Conservation (phyloP, 116 monocot genomes). For the Cymodocea nodosa region DNA sequence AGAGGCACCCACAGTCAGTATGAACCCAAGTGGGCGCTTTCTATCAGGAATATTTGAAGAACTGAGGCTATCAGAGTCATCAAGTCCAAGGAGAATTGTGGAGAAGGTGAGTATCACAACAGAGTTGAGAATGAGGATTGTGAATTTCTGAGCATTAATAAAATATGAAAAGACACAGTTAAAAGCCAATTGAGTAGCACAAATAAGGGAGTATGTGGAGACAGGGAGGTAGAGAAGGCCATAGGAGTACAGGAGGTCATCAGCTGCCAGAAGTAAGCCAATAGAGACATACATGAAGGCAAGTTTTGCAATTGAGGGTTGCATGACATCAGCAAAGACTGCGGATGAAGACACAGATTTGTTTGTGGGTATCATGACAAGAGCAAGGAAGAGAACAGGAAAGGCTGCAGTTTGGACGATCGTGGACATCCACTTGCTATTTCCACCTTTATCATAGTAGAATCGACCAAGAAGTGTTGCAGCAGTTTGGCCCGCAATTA, state of each 20-base stretch:
- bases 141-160: slow-evolving; percentile 59
- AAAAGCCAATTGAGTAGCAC: slow-evolving; percentile 70
- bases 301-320: slow-evolving; percentile 12
- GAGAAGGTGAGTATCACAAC: slow-evolving; percentile 64
- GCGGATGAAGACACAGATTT: neutral
- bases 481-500: slow-evolving; percentile 47
- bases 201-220: slow-evolving; percentile 74
- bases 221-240: slow-evolving; percentile 72
- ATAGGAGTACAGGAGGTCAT: slow-evolving; percentile 64
- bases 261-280: slow-evolving; percentile 36
- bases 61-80: slow-evolving; percentile 8
- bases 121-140: slow-evolving; percentile 54
- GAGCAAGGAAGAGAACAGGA: slow-evolving; percentile 35
- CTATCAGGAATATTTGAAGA: slow-evolving; percentile 4
- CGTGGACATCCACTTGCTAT: slow-evolving; percentile 68
- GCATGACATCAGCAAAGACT: neutral
- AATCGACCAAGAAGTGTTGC: slow-evolving; percentile 39
- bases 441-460: slow-evolving; percentile 61
- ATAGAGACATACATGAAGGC: slow-evolving; percentile 30
- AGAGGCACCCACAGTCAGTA: slow-evolving; percentile 48
- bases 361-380: slow-evolving; percentile 15
- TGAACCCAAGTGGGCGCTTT: slow-evolving; percentile 44
- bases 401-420: slow-evolving; percentile 49
- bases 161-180: slow-evolving; percentile 63
- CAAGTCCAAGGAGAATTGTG: slow-evolving; percentile 40